A percentile compares a stretch with the other conserved stretches of the same genome.
These are phyloP conservation scores for Amanita fuliginea DNA, from an alignment of 768 basidiomycete genomes.

Conservation along the genomic window DNA sequence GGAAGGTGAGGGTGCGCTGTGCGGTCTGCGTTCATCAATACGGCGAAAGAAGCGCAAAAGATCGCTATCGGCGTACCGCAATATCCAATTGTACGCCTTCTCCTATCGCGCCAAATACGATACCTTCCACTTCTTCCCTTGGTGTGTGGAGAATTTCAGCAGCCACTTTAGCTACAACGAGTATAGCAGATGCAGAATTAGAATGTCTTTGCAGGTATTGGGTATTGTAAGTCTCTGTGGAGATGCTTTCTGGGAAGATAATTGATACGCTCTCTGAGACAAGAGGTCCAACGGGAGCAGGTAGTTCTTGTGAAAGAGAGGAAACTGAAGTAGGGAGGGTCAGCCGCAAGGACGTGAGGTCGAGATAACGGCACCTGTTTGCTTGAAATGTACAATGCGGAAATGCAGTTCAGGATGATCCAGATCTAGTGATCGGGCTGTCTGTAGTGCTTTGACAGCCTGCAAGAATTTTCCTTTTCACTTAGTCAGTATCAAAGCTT, in stretches of 20 bases:
- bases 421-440: slow-evolving; percentile 40
- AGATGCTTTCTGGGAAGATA: slow-evolving; percentile 45
- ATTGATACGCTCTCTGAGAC: slow-evolving; percentile 35
- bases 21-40: slow-evolving; percentile 32
- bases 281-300: slow-evolving; percentile 36
- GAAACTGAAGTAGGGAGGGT: slow-evolving; percentile 24
- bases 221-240: slow-evolving; percentile 59
- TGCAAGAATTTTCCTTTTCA: slow-evolving; percentile 67
- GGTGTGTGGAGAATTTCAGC: slow-evolving; percentile 34
- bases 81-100: slow-evolving; percentile 32
- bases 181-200: slow-evolving; percentile 34
- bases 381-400: slow-evolving; percentile 55
- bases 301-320: slow-evolving; percentile 27
- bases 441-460: slow-evolving; percentile 56
- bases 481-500: background rate
- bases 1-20: slow-evolving; percentile 32
- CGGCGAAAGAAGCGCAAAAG: background rate
- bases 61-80: slow-evolving; percentile 26
- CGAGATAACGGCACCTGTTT: slow-evolving; percentile 28
- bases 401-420: slow-evolving; percentile 61
- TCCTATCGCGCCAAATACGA: slow-evolving; percentile 38
- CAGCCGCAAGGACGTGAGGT: background rate
- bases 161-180: slow-evolving; percentile 52
- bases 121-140: slow-evolving; percentile 47
- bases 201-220: slow-evolving; percentile 64